phyloP scores from a whole-genome alignment of 2,329 filamentous ascomycete genomes.

The Colletotrichum filicis region DNA sequence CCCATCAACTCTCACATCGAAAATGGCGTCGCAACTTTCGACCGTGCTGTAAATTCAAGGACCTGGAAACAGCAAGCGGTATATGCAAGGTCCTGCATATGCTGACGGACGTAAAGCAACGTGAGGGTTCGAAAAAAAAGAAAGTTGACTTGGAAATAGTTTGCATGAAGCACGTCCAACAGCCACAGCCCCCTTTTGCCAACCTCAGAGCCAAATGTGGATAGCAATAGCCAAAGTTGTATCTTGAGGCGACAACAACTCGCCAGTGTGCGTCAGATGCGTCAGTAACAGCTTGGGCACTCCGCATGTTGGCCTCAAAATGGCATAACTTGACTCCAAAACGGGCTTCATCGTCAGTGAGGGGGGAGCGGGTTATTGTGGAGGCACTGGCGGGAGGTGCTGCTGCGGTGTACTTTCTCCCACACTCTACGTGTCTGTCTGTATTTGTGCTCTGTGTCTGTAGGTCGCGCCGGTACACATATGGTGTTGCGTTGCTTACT shows the following conservation, averaged over 20 bases:
- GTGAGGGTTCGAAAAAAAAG: constrained; percentile 8
- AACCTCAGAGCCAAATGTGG: neutral
- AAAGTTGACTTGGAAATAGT: neutral
- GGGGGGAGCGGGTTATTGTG: neutral
- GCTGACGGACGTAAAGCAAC: constrained; percentile 16
- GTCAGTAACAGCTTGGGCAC: neutral
- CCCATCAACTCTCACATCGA: constrained; percentile 7
- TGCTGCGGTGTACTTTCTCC: neutral
- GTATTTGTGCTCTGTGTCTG: neutral
- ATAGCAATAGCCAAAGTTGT: neutral
- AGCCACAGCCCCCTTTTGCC: constrained; percentile 18
- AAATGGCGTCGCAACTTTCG: constrained; percentile 4
- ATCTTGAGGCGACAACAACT: neutral
- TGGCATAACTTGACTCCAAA: constrained; percentile 12
- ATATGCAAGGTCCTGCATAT: constrained; percentile 18
- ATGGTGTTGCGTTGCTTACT: constrained; percentile 7
- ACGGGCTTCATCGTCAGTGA: constrained; percentile 15
- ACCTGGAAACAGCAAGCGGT: constrained; percentile 1
- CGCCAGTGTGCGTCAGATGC: constrained; percentile 14
- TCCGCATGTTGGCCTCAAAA: constrained; percentile 15
- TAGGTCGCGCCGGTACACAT: neutral
- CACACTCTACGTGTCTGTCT: too few relatives aligned
- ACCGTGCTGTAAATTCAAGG: neutral
- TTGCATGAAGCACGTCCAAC: constrained; percentile 10
- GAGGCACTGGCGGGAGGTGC: constrained; percentile 24